Base-by-base conservation (phyloP, 805 yeast genomes). In the Barnettozyma salicaria region DNA sequence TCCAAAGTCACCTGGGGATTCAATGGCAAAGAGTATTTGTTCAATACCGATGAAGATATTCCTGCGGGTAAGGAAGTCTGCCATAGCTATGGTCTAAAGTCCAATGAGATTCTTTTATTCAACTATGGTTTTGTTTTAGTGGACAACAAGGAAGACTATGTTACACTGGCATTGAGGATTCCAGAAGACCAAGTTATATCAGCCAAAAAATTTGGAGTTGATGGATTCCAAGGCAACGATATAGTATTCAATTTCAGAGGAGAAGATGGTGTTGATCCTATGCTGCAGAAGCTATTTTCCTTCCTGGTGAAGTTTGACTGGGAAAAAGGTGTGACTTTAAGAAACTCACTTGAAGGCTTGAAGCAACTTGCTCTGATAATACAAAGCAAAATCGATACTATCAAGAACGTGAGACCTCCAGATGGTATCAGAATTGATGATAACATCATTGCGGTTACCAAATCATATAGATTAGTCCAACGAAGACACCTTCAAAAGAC, bases 81-180 rank as follows among this genome's bases (percentile, higher is more conserved):
- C 59, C 88, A 88, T 55, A 84, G 85, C 58, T 88, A 89, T 58
- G 97, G 96, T 2, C 76, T 83, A 37, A 88, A 87, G 57, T 82
- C 92, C 0, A 88, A 87, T 52, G 94, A 84, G 45, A 95, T 86
- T 45, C 58, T 88, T 19, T 58, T 89, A 6, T 60, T 88, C 47
- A 88, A 81, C 1, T 89, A 89, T 56, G 97, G 97, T 0, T 89
- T 89, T 58, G 70, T 77, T 8, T 33, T 78, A 3, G 69, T 68
- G 13, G 59, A 71, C 32, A 83, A 82, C 47, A 61, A 62, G 8
- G 75, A 75, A 24, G 90, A 84, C 44, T 52, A 63, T 5, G 62
- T 78, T 2, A 76, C 76, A 12, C 65, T 88, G 30, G 70, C 81
- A 5, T 64, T 87, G 39, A 75, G 75, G 50, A 60, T 84, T 7